phyloP scores from a whole-genome alignment of 768 basidiomycete genomes.

The Kondoa subrosea region DNA sequence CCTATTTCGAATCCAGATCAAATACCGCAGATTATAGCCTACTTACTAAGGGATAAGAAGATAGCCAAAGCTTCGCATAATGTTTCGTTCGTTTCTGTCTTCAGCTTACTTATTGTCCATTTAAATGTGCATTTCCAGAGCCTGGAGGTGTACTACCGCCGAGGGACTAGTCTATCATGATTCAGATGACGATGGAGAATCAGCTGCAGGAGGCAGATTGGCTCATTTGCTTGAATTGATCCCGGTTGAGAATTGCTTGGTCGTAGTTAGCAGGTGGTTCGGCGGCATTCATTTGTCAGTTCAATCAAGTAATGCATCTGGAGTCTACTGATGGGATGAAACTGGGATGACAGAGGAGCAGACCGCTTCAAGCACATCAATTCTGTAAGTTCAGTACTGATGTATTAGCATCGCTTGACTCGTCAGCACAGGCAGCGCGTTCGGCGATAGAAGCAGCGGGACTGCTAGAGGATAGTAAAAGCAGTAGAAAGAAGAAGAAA shows the following conservation, averaged over 20 bases:
- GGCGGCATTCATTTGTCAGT: slow-evolving; percentile 66
- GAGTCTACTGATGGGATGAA: not conserved
- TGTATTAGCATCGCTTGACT: not conserved
- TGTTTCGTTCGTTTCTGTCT: slow-evolving; percentile 26
- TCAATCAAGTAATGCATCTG: slow-evolving; percentile 42
- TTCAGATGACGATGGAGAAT: slow-evolving; percentile 44
- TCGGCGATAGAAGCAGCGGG: slow-evolving; percentile 78
- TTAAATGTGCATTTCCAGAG: too few species aligned
- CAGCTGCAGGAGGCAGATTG: slow-evolving; percentile 73
- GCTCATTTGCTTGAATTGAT: slow-evolving; percentile 81
- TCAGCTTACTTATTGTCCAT: too few species aligned
- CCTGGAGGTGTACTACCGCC: slow-evolving; percentile 54
- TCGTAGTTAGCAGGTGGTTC: slow-evolving; percentile 84
- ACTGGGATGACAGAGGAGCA: slow-evolving; percentile 12
- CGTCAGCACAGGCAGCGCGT: slow-evolving; percentile 50
- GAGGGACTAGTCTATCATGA: slow-evolving; percentile 58
- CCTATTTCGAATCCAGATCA: slow-evolving; percentile 30
- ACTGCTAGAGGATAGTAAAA: slow-evolving; percentile 39
- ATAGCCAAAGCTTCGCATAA: slow-evolving; percentile 46
- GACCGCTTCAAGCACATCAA: slow-evolving; percentile 58
- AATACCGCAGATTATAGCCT: slow-evolving; percentile 51
- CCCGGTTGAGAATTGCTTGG: slow-evolving; percentile 46
- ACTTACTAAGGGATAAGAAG: slow-evolving; percentile 53
- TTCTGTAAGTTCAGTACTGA: slow-evolving; percentile 30
- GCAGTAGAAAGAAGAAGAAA: not conserved